Conservation (phyloP, 169 alveolate genomes). For the Plasmodium coatneyi region DNA sequence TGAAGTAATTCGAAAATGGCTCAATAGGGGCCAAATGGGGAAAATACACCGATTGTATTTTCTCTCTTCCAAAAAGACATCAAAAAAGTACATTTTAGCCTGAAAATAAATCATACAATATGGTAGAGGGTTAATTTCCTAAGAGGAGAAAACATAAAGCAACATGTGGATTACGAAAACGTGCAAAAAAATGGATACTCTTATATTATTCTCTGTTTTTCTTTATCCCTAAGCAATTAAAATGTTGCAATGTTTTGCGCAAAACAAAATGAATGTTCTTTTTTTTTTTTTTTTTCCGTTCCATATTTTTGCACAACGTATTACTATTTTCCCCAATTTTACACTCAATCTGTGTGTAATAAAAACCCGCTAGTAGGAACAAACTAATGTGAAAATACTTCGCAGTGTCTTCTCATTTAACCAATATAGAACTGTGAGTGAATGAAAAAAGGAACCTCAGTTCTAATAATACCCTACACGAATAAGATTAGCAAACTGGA, state of each 20-base stretch:
- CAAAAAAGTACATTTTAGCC: background rate
- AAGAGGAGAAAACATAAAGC: background rate
- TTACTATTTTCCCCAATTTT: background rate
- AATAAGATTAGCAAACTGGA: background rate
- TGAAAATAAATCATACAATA: background rate
- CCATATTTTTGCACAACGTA: background rate
- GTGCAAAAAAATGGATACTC: background rate
- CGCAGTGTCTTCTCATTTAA: background rate
- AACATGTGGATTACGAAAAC: background rate
- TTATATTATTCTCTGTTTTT: background rate
- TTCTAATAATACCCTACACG: background rate
- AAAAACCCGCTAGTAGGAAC: background rate
- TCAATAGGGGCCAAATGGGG: background rate
- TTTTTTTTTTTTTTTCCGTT: background rate
- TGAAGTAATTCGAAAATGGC: background rate
- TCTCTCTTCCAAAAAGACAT: background rate
- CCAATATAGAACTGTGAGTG: background rate
- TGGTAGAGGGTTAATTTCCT: background rate
- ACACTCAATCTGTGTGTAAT: background rate
- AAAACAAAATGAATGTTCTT: background rate
- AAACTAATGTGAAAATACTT: background rate
- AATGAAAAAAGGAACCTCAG: background rate
- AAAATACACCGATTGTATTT: background rate
- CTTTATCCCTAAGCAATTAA: background rate
- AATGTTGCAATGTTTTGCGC: background rate